These are phyloP conservation scores for Salvia miltiorrhiza DNA, from an alignment of 257 asterid genomes.

Conservation along the genomic window DNA sequence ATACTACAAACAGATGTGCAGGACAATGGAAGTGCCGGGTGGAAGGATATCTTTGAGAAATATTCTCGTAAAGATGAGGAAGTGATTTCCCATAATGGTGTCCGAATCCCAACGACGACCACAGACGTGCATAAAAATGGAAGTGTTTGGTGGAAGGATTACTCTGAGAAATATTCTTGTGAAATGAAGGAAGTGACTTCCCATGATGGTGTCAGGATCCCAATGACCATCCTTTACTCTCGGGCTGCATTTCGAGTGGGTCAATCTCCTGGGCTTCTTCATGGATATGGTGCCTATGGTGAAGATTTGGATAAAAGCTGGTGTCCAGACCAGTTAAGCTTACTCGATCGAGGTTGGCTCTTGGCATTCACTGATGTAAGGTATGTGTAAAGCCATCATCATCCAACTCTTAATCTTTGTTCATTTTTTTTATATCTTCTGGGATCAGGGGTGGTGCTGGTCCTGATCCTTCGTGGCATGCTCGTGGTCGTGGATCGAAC, in stretches of 20 bases:
- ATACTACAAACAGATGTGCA: conserved; percentile 22
- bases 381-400: conserved; percentile 31
- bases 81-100: conserved; percentile 72
- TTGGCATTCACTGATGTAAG: conserved; percentile 94
- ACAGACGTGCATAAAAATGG: background rate
- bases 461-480: conserved; percentile 72
- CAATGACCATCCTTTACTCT: conserved; percentile 69
- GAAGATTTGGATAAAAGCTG: conserved; percentile 83
- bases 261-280: conserved; percentile 78
- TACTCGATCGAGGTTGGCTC: conserved; percentile 93
- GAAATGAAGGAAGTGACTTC: conserved; percentile 65
- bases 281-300: conserved; percentile 94
- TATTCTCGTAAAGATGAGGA: conserved; percentile 69
- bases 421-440: background rate
- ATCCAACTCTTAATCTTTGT: background rate
- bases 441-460: conserved; percentile 81
- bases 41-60: conserved; percentile 44
- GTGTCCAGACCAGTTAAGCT: conserved; percentile 80
- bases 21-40: conserved; percentile 18
- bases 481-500: conserved; percentile 57
- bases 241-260: conserved; percentile 48
- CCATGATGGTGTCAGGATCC: conserved; percentile 70
- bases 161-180: conserved; percentile 55
- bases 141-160: conserved; percentile 38
- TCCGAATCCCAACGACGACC: conserved; percentile 65